Evolutionary conservation across 371 early-diverging fungal species (phyloP), one percentile per base, ranked within the genome.

Genomic region (Apophysomyces ossiformis): DNA sequence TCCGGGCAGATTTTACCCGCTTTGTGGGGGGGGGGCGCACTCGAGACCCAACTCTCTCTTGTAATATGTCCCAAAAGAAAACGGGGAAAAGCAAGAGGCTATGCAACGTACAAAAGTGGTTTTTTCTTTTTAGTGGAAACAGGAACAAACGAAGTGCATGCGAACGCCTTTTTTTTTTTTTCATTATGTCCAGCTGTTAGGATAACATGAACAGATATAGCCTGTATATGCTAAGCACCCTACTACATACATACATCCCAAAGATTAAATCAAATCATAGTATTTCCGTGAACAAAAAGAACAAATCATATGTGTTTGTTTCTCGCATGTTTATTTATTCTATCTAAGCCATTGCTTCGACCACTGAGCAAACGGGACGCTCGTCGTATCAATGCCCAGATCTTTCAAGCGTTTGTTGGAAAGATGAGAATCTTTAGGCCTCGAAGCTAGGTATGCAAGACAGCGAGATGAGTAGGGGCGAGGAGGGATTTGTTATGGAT

Each of bases 401-500:
- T 82, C 78, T 60, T 83, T 69, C 35, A 92, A 73, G 32, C 86
- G 82, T 2, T 76, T 72, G 61, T 78, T 87, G 6, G 88, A 87
- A 63, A 92, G 75, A 66, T 88, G 89, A 16, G 86, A 75, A 62
- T 92, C 78, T 32, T 87, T 82, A 1, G 92, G 92, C 37, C 91
- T 82, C 7, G 81, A 81, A 0, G 87, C 88, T 70, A 58, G 61
- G 7, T 21, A 50, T 50, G 9, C 50, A 3, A 26, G 32, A 26
- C 2, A 26, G 3, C 32, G 32, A 26, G 32, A 21, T 50, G 21
- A 50, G 54, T 1, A 9, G 18, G 21, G n/a, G n/a, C n/a, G n/a
- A n/a, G n/a, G 21, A 8, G 9, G 7, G n/a, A n/a, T 18, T 47
- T 26, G 21, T 4, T 6, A 11, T 5, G 16, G 46, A 18, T 7